A percentile compares a stretch with the other conserved stretches of the same genome.
Conservation (phyloP, 305 asterid genomes). For the Fraxinus velutina region DNA sequence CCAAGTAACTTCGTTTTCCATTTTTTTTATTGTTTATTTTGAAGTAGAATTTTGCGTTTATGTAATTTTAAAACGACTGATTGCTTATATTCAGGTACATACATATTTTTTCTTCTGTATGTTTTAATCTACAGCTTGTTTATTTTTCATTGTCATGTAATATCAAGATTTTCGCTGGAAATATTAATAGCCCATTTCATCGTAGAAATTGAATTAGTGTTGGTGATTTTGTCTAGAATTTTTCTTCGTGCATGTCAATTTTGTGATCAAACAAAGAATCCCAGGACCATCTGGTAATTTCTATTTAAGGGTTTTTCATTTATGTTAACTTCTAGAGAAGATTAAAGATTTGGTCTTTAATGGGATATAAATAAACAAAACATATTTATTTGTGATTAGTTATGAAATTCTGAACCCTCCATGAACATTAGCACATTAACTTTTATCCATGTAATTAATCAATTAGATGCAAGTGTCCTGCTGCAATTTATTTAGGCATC, state of each 20-base stretch:
- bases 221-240: neutral
- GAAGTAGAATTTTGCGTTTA: neutral
- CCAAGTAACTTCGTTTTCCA: constrained; percentile 31
- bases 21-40: neutral
- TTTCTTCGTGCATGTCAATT: neutral
- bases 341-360: neutral
- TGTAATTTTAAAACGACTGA: neutral
- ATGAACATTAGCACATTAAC: neutral
- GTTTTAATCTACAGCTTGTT: neutral
- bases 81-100: neutral
- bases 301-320: neutral
- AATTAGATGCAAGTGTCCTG: neutral
- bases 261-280: neutral
- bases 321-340: neutral
- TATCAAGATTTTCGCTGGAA: neutral
- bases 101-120: neutral
- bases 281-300: neutral
- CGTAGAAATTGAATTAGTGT: neutral
- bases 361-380: neutral
- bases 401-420: neutral
- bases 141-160: neutral
- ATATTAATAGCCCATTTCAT: neutral
- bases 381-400: neutral
- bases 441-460: neutral
- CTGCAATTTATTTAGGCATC: neutral